Percentiles rank a stretch among this genome's conserved stretches.
Evolutionary conservation across 192 early-diverging fungal species (phyloP).

Genomic region (Coemansia erecta): DNA sequence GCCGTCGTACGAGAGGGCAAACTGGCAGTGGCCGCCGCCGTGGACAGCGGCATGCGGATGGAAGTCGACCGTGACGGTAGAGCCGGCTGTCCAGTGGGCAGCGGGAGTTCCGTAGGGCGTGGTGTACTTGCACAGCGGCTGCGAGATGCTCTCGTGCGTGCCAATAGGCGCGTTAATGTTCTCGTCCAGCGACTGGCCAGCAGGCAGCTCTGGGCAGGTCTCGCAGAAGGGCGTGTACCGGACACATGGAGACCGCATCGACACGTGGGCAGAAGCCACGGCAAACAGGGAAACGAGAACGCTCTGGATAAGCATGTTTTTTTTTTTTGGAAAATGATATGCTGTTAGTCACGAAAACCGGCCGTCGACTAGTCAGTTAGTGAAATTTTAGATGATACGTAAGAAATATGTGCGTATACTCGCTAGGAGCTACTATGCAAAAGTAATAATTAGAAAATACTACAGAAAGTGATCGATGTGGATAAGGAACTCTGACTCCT

Average conservation of each 20-base stretch:
- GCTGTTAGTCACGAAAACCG: not conserved
- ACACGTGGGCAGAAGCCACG: conserved; percentile 23
- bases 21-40: conserved; percentile 69
- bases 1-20: conserved; percentile 63
- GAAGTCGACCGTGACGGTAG: conserved; percentile 52
- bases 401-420: not conserved
- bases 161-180: conserved; percentile 47
- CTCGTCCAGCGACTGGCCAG: conserved; percentile 35
- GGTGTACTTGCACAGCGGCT: conserved; percentile 48
- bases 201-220: conserved; percentile 30
- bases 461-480: not conserved
- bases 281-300: conserved; percentile 8
- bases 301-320: conserved; percentile 12
- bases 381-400: not conserved
- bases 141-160: conserved; percentile 25
- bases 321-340: conserved; percentile 1
- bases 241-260: conserved; percentile 35
- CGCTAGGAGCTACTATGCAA: conserved; percentile 1
- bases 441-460: not conserved
- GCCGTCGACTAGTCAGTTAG: not conserved
- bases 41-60: conserved; percentile 52
- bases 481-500: no score
- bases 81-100: conserved; percentile 52
- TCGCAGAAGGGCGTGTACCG: conserved; percentile 47
- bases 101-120: conserved; percentile 37